Conservation (phyloP, 2,329 filamentous ascomycete species). For the Penicillium sclerotiorum region DNA sequence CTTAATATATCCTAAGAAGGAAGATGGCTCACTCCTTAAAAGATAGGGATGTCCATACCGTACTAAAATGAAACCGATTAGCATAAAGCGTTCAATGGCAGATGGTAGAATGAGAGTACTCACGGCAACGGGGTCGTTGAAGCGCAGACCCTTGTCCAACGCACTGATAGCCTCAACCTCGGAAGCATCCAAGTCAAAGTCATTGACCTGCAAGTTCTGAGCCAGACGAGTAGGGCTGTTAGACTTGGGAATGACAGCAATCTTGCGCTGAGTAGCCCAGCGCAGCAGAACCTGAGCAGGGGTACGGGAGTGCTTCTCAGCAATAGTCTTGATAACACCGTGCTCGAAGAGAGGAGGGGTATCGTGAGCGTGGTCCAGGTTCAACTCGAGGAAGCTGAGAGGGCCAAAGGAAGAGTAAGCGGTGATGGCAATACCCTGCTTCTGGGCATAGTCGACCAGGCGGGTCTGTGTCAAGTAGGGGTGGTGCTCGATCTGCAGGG, state of each 20-base stretch:
- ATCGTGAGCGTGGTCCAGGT: slow-evolving; percentile 68
- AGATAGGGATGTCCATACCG: slow-evolving; percentile 55
- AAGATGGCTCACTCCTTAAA: slow-evolving; percentile 39
- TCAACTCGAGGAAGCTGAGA: slow-evolving; percentile 74
- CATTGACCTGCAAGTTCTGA: slow-evolving; percentile 60
- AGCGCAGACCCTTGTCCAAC: slow-evolving; percentile 68
- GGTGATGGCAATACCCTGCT: slow-evolving; percentile 72
- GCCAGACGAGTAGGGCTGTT: slow-evolving; percentile 53
- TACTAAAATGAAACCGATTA: slow-evolving; percentile 41
- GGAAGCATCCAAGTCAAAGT: slow-evolving; percentile 65
- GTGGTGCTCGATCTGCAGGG: slow-evolving; percentile 88
- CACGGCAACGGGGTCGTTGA: slow-evolving; percentile 75
- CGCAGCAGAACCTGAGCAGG: slow-evolving; percentile 80
- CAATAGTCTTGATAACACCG: slow-evolving; percentile 64
- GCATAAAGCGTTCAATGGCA: not conserved
- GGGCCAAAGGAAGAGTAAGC: slow-evolving; percentile 86
- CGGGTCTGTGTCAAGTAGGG: slow-evolving; percentile 79
- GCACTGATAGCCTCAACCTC: slow-evolving; percentile 69
- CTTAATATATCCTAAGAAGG: not conserved
- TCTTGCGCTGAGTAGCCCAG: slow-evolving; percentile 81
- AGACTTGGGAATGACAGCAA: slow-evolving; percentile 83
- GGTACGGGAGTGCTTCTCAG: slow-evolving; percentile 70
- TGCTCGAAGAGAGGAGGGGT: slow-evolving; percentile 73
- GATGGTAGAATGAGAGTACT: slow-evolving; percentile 39
- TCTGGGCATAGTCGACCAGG: slow-evolving; percentile 69